phyloP scores from a whole-genome alignment of 352 stramenopile genomes.

The Globisporangium alternatum region DNA sequence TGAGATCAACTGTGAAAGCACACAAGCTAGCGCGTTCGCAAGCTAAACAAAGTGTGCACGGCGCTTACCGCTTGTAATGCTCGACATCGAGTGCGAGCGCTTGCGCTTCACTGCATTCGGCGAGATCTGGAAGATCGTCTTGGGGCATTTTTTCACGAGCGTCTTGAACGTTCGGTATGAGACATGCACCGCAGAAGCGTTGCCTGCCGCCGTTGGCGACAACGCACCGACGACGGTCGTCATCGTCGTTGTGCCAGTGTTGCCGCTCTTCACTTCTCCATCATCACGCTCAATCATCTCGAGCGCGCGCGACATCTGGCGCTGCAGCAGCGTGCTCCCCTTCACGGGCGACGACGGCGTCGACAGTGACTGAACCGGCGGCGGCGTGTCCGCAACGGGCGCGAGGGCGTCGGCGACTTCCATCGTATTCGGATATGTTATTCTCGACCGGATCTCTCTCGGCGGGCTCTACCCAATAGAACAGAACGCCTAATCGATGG shows the following conservation, averaged over 20 bases:
- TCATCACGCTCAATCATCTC: constrained; percentile 44
- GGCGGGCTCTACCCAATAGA: not conserved
- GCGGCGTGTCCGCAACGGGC: not conserved
- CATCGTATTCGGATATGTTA: constrained; percentile 4
- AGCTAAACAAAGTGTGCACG: not conserved
- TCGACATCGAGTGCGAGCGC: constrained; percentile 46
- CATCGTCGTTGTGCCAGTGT: not conserved
- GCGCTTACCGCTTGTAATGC: constrained; percentile 28
- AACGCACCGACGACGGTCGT: constrained; percentile 8
- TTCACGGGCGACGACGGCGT: constrained; percentile 17
- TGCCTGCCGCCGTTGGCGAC: constrained; percentile 1
- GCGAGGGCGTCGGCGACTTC: not conserved
- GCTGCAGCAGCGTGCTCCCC: constrained; percentile 32
- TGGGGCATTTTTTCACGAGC: constrained; percentile 20
- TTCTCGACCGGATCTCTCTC: too few relatives aligned
- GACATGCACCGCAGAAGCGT: constrained; percentile 12
- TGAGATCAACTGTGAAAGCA: not conserved
- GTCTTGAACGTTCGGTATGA: constrained; percentile 15
- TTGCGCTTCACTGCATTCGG: constrained; percentile 57
- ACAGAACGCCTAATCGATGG: too few relatives aligned
- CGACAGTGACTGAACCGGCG: constrained; percentile 1
- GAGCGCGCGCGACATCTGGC: constrained; percentile 47
- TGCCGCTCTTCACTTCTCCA: constrained; percentile 11
- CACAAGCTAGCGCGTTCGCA: not conserved
- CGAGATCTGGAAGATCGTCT: constrained; percentile 35